Conservation (phyloP, 2,329 filamentous ascomycete genomes). For the Mycocentrospora acerina region DNA sequence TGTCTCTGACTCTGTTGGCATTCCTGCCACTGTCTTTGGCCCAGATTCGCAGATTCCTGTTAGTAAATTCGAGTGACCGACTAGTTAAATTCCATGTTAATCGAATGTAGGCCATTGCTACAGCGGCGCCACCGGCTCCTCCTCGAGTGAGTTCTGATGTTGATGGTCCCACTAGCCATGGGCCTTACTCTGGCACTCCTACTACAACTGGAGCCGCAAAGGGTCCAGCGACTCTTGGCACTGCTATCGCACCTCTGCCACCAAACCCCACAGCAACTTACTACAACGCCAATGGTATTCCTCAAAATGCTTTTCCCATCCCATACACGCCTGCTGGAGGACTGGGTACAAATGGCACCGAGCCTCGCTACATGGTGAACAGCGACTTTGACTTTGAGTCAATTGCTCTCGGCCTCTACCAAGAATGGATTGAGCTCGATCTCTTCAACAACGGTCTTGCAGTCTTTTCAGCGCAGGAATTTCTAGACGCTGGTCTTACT, state of each 20-base stretch:
- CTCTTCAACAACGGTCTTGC: constrained; percentile 76
- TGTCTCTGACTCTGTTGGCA: constrained; percentile 32
- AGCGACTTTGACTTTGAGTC: constrained; percentile 85
- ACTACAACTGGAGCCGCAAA: constrained; percentile 70
- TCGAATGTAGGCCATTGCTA: constrained; percentile 15
- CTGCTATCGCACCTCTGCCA: constrained; percentile 60
- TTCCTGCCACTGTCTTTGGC: constrained; percentile 47
- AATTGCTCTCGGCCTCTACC: constrained; percentile 71
- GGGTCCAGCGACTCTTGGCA: constrained; percentile 55
- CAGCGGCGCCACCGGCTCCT: constrained; percentile 37
- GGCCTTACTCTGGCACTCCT: constrained; percentile 65
- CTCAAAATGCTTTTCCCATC: constrained; percentile 67
- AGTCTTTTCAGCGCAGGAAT: constrained; percentile 68
- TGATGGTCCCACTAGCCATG: constrained; percentile 66
- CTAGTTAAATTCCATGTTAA: neutral
- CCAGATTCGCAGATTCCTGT: constrained; percentile 47
- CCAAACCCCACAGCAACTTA: constrained; percentile 63
- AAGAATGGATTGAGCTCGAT: constrained; percentile 84
- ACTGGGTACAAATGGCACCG: constrained; percentile 73
- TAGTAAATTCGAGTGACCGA: constrained; percentile 19
- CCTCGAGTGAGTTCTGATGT: constrained; percentile 52
- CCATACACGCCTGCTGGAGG: constrained; percentile 72
- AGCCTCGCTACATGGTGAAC: constrained; percentile 73
- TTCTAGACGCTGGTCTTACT: constrained; percentile 66
- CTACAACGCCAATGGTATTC: constrained; percentile 70